A percentile compares a stretch with the other conserved stretches of the same genome.
Evolutionary conservation across 2,329 filamentous ascomycete species (phyloP).

Genomic region (Ascochyta fabae): DNA sequence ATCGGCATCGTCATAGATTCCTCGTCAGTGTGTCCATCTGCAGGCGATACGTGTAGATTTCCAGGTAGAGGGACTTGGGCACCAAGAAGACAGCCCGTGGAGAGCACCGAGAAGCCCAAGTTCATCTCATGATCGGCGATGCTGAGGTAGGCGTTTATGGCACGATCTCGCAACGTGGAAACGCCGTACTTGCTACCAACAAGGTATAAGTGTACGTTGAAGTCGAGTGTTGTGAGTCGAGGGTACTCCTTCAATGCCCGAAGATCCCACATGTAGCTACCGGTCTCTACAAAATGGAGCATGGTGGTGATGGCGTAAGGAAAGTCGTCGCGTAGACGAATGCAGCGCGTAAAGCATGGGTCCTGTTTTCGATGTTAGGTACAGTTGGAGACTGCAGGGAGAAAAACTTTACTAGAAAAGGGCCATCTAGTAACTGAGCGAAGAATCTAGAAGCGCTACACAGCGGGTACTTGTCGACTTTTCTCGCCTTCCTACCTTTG

Average conservation of each 20-base stretch:
- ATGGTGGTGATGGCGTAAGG: conserved; percentile 27
- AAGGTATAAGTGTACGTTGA: conserved; percentile 36
- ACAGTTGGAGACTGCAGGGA: not conserved
- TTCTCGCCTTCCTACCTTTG: conserved; percentile 22
- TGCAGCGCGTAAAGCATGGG: not conserved
- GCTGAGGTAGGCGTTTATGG: conserved; percentile 21
- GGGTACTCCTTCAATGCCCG: conserved; percentile 14
- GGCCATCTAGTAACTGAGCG: conserved; percentile 15
- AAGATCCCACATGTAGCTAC: conserved; percentile 26
- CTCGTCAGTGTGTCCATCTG: not conserved
- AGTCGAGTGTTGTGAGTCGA: conserved; percentile 30
- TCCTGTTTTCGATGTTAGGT: not conserved
- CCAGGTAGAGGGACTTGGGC: not conserved
- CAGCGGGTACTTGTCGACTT: conserved; percentile 23
- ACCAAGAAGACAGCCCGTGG: not conserved
- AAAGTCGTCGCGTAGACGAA: conserved; percentile 32
- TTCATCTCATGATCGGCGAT: conserved; percentile 18
- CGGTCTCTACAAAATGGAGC: conserved; percentile 28
- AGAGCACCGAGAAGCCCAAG: not conserved
- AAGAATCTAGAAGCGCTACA: conserved; percentile 27
- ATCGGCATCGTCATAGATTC: not conserved
- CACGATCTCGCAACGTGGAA: conserved; percentile 15
- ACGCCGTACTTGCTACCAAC: conserved; percentile 30
- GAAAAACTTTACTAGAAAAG: conserved; percentile 9
- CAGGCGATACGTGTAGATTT: not conserved